A percentile compares a stretch with the other conserved stretches of the same genome.
Conservation (phyloP, 1,284 basidiomycete species). For the Anthracocystis setariae region DNA sequence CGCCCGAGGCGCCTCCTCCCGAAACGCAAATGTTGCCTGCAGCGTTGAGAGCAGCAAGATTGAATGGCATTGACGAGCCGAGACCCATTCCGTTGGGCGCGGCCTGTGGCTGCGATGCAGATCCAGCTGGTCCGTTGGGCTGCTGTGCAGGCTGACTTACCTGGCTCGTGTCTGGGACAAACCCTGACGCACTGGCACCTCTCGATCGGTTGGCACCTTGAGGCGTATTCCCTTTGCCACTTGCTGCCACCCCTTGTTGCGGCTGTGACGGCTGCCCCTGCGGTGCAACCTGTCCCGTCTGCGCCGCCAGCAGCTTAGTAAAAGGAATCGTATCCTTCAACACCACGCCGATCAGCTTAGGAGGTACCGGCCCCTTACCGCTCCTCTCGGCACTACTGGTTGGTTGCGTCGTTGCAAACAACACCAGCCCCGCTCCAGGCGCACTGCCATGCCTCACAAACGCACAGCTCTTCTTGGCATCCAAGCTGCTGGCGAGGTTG, state of each 20-base stretch:
- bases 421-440: slow-evolving; percentile 47
- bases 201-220: neutral
- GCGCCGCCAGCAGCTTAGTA: slow-evolving; percentile 30
- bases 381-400: slow-evolving; percentile 34
- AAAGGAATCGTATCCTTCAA: slow-evolving; percentile 54
- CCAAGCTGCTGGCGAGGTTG: slow-evolving; percentile 47
- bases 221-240: slow-evolving; percentile 1
- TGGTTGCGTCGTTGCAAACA: slow-evolving; percentile 49
- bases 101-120: neutral
- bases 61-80: slow-evolving; percentile 47
- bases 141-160: neutral
- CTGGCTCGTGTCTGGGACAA: neutral
- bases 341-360: slow-evolving; percentile 53
- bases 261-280: neutral
- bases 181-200: slow-evolving; percentile 13
- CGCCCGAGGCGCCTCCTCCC: slow-evolving; percentile 5
- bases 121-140: neutral
- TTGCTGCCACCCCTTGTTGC: slow-evolving; percentile 1
- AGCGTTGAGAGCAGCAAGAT: slow-evolving; percentile 30
- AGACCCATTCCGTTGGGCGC: slow-evolving; percentile 30
- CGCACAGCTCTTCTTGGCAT: slow-evolving; percentile 56
- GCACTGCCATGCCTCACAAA: slow-evolving; percentile 49
- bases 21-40: slow-evolving; percentile 35
- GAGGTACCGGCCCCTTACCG: slow-evolving; percentile 6
- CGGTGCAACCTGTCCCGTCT: slow-evolving; percentile 7